A percentile compares a stretch with the other conserved stretches of the same genome.
Conservation (phyloP, 1,139 yeast species). For the Zygosaccharomyces pseudobailii region DNA sequence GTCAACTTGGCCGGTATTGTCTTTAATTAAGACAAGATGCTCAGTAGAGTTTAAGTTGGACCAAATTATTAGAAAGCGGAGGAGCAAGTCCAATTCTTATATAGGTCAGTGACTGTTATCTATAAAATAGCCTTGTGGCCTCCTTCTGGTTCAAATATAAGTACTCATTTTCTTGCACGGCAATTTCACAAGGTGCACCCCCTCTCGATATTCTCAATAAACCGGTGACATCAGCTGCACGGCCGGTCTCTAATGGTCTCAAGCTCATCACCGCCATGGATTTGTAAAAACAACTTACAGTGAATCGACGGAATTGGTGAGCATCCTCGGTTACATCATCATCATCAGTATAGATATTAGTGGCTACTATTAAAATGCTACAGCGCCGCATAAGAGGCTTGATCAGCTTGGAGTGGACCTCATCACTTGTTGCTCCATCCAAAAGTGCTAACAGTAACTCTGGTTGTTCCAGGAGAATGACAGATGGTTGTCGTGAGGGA, state of each 20-base stretch:
- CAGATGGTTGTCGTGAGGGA: constrained; percentile 11
- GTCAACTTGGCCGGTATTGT: constrained; percentile 89
- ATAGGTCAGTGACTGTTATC: constrained; percentile 23
- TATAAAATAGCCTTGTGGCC: constrained; percentile 38
- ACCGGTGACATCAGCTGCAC: constrained; percentile 82
- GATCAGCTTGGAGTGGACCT: constrained; percentile 24
- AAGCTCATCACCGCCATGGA: constrained; percentile 39
- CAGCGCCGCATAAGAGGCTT: constrained; percentile 26
- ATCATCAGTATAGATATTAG: constrained; percentile 20
- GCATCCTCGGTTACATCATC: constrained; percentile 13
- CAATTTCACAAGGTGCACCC: constrained; percentile 28
- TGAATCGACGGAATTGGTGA: constrained; percentile 26
- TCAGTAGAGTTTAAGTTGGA: constrained; percentile 87
- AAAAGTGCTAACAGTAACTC: constrained; percentile 28
- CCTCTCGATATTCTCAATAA: constrained; percentile 57
- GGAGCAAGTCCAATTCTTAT: constrained; percentile 36
- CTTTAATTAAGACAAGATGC: constrained; percentile 82
- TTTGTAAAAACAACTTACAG: constrained; percentile 22
- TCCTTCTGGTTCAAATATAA: constrained; percentile 60
- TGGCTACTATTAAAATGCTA: constrained; percentile 24
- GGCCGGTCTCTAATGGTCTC: constrained; percentile 69
- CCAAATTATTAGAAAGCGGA: constrained; percentile 40
- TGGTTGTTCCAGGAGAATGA: constrained; percentile 31
- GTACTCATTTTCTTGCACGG: constrained; percentile 57
- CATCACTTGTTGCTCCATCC: constrained; percentile 26